Evolutionary conservation across 2,329 filamentous ascomycete species (phyloP).

Genomic region (Alternaria sp.): DNA sequence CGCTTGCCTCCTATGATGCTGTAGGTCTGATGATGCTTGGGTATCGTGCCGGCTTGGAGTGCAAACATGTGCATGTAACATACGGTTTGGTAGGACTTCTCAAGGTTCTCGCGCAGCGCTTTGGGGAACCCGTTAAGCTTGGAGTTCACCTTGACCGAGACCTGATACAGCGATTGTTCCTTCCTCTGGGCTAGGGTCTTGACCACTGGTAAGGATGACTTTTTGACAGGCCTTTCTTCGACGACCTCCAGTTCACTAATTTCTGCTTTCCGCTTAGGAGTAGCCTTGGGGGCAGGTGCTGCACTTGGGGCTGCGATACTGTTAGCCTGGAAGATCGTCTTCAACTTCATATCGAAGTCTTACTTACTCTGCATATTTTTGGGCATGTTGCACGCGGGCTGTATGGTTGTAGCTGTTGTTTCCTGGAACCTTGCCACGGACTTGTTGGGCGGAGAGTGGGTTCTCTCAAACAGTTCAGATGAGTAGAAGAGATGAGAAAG

Average conservation of each 20-base stretch:
- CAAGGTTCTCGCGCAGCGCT: neutral
- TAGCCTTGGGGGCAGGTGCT: neutral
- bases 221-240: neutral
- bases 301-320: neutral
- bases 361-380: neutral
- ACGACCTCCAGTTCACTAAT: neutral
- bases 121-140: slow-evolving; percentile 1
- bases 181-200: neutral
- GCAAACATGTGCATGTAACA: neutral
- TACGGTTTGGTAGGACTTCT: neutral
- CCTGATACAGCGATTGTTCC: neutral
- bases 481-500: neutral
- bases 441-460: neutral
- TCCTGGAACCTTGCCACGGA: neutral
- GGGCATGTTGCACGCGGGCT: neutral
- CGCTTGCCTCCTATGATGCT: neutral
- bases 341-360: neutral
- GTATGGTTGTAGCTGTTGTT: neutral
- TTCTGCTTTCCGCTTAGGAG: neutral
- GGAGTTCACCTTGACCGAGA: neutral
- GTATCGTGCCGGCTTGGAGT: neutral
- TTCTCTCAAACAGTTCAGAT: neutral
- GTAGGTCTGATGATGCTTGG: neutral
- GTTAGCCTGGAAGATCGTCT: neutral
- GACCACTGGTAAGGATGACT: neutral